Evolutionary conservation across 2,329 filamentous ascomycete species (phyloP).

Genomic region (Penicillium verrucosum): DNA sequence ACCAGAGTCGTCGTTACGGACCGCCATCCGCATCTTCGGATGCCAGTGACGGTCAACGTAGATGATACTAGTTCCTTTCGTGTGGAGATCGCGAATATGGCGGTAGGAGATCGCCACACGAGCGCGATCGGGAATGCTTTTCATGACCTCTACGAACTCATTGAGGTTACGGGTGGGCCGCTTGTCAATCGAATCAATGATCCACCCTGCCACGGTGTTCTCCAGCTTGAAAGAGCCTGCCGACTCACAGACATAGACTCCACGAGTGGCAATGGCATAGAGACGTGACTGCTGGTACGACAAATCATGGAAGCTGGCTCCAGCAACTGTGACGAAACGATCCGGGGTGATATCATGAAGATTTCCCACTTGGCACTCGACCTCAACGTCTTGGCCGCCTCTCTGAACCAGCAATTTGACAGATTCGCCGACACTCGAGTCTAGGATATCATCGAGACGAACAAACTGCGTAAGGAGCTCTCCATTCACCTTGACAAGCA

Average conservation of each 20-base stretch:
- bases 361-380: constrained; percentile 81
- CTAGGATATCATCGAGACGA: constrained; percentile 83
- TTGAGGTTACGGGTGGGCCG: constrained; percentile 84
- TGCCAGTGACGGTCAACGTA: constrained; percentile 95
- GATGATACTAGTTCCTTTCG: constrained; percentile 86
- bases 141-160: constrained; percentile 87
- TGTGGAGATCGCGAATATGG: constrained; percentile 91
- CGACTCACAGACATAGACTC: constrained; percentile 92
- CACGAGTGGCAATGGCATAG: constrained; percentile 87
- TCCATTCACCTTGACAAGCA: constrained; percentile 88
- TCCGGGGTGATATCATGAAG: constrained; percentile 93
- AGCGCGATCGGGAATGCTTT: constrained; percentile 73
- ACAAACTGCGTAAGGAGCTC: constrained; percentile 92
- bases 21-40: constrained; percentile 86
- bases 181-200: constrained; percentile 89
- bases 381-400: constrained; percentile 80
- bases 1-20: constrained; percentile 84
- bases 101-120: constrained; percentile 94
- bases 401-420: constrained; percentile 81
- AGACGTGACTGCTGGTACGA: constrained; percentile 97
- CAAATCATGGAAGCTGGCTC: constrained; percentile 89
- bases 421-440: constrained; percentile 76
- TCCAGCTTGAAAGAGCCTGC: constrained; percentile 94
- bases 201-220: constrained; percentile 84
- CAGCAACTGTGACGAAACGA: constrained; percentile 89